Evolutionary conservation across 371 early-diverging fungal species (phyloP), one percentile per base, ranked within the genome.

Genomic region (Blastocladiella emersonii): DNA sequence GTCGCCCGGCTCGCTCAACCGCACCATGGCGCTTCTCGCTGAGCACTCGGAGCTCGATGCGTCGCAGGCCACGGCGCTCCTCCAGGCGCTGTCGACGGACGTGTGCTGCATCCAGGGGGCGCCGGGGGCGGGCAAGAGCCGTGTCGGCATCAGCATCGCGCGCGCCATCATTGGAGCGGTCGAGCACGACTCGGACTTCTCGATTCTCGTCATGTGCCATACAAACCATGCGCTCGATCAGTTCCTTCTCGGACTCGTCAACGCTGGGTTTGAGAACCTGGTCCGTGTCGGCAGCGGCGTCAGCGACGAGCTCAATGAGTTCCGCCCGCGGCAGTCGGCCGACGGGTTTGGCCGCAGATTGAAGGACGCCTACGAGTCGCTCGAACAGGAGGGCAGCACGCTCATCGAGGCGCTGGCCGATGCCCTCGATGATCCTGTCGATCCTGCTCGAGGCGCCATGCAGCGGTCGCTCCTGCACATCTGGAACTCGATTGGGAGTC

Each of bases 191-290:
- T 32, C 64, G 25, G 21, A 71, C 72, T 67, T 71, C 0, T 80
- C 82, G 0, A 76, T 80, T 48, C 68, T 81, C 19, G 64, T 72
- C 32, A 74, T 81, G 32, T 74, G 74, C 43, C 76, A 71, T 59
- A 80, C 80, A 13, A 81, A 81, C 57, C 82, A 81, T 59, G 82
- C 82, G 0, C 64, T 82, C 43, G 82, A 80, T n/a, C n/a, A n/a
- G n/a, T n/a, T n/a, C n/a, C n/a, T 75, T 5, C 72, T 72, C 51
- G 66, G 69, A 43, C 63, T 78, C 5, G 43, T 78, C 7, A 70
- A 76, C 27, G 56, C 59, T 19, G 49, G 41, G 0, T 51, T 74
- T 30, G 56, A 41, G 8, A 37, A 61, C 3, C 64, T 78, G 36
- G 76, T 76, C 34, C 74, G 82, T 6, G 56, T 81, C 25, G 80